phyloP scores from a whole-genome alignment of 768 basidiomycete genomes.

The Hypholoma sublateritium region DNA sequence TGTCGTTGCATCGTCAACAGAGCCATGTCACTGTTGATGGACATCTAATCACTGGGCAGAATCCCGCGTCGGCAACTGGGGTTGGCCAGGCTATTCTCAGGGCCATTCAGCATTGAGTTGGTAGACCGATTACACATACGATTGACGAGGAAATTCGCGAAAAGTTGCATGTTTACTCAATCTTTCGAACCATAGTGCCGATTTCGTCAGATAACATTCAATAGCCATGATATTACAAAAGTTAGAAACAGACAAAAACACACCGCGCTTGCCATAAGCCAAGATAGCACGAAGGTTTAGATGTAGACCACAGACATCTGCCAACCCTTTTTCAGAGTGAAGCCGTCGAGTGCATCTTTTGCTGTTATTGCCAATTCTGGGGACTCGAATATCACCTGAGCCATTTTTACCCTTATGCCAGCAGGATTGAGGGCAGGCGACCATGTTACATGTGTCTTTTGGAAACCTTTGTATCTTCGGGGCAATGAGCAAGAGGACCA shows the following conservation, averaged over 20 bases:
- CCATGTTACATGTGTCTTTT: conserved; percentile 64
- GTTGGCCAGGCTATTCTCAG: conserved; percentile 58
- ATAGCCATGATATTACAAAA: conserved; percentile 18
- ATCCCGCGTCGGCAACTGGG: conserved; percentile 54
- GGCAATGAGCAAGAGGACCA: conserved; percentile 1
- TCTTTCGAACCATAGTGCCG: not conserved
- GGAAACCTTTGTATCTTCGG: conserved; percentile 81
- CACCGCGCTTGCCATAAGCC: conserved; percentile 15
- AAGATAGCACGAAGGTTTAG: conserved; percentile 18
- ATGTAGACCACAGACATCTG: conserved; percentile 79
- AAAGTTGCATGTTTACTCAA: not conserved
- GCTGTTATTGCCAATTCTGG: conserved; percentile 74
- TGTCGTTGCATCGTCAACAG: conserved; percentile 19
- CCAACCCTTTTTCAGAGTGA: conserved; percentile 85
- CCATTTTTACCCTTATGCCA: conserved; percentile 73
- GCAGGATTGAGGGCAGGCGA: conserved; percentile 67
- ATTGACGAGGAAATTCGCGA: not conserved
- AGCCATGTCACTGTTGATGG: conserved; percentile 57
- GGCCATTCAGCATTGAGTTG: conserved; percentile 30
- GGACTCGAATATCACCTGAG: conserved; percentile 77
- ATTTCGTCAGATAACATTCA: conserved; percentile 1
- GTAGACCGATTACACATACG: not conserved
- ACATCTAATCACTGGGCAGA: conserved; percentile 69
- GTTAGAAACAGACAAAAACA: conserved; percentile 15
- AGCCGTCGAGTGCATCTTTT: conserved; percentile 82